Evolutionary conservation across 305 asterid species (phyloP).

Genomic region (Euphrasia arctica): DNA sequence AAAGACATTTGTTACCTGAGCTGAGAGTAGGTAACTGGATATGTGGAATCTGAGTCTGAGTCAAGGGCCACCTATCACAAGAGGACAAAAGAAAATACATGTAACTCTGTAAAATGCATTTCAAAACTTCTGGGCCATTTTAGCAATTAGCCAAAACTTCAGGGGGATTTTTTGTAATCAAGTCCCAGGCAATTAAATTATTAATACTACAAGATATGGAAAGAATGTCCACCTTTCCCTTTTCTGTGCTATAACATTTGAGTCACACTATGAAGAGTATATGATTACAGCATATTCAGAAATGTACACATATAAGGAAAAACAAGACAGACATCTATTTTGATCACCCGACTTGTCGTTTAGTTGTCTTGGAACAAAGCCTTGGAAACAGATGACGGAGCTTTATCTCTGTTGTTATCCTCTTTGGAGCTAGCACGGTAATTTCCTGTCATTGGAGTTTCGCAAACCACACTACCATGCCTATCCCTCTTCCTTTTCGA

Average conservation of each 20-base stretch:
- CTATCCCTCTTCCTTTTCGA: conserved; percentile 43
- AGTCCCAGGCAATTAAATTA: too few relatives aligned
- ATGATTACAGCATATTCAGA: not conserved
- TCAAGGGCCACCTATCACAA: too few relatives aligned
- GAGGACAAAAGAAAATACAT: too few relatives aligned
- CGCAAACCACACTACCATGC: conserved; percentile 60
- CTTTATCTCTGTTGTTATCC: conserved; percentile 32
- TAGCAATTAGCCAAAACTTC: not conserved
- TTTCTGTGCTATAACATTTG: not conserved
- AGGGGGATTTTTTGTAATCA: not conserved
- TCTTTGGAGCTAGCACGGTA: conserved; percentile 33
- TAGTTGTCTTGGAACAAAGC: conserved; percentile 78
- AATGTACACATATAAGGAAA: not conserved
- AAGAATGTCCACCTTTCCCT: not conserved
- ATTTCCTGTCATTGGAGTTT: conserved; percentile 72
- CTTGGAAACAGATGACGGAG: conserved; percentile 45
- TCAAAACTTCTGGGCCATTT: not conserved
- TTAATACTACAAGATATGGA: not conserved
- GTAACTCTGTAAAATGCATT: too few relatives aligned
- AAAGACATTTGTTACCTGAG: too few relatives aligned
- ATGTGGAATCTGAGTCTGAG: too few relatives aligned
- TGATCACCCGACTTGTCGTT: not conserved
- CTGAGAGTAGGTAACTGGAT: too few relatives aligned
- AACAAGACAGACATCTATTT: not conserved
- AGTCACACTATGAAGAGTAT: not conserved